Conservation (phyloP, 768 basidiomycete genomes). For the Postia placenta region DNA sequence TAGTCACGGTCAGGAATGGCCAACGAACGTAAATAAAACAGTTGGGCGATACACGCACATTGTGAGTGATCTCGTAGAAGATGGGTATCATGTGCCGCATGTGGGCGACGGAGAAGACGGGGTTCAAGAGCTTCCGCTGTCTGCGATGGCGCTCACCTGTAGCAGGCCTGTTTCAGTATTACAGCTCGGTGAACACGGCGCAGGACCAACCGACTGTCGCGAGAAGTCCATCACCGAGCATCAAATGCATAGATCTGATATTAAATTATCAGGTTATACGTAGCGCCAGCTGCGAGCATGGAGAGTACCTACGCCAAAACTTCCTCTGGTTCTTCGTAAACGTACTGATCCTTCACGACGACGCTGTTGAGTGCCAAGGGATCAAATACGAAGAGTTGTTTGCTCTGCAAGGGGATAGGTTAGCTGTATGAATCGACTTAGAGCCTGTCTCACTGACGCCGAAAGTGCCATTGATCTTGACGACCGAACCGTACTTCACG, state of each 20-base stretch:
- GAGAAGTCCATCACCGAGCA: slow-evolving; percentile 20
- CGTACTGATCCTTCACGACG: slow-evolving; percentile 15
- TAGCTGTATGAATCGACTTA: slow-evolving; percentile 19
- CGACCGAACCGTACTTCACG: slow-evolving; percentile 8
- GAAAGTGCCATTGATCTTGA: slow-evolving; percentile 7
- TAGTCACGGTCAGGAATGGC: too few species aligned
- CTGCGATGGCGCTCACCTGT: slow-evolving; percentile 18
- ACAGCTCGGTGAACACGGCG: slow-evolving; percentile 27
- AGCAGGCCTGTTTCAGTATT: background rate
- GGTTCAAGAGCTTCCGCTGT: slow-evolving; percentile 19
- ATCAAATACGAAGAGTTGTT: slow-evolving; percentile 10
- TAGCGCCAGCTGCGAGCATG: slow-evolving; percentile 10
- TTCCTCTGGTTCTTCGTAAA: slow-evolving; percentile 9
- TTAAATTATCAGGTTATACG: background rate
- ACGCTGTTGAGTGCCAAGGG: slow-evolving; percentile 12
- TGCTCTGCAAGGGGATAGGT: background rate
- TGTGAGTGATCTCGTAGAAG: slow-evolving; percentile 13
- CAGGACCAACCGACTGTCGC: slow-evolving; percentile 30
- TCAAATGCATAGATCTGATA: slow-evolving; percentile 20
- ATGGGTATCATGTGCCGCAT: slow-evolving; percentile 16
- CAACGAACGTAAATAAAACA: too few species aligned
- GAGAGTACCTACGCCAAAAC: slow-evolving; percentile 26
- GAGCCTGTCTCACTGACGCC: slow-evolving; percentile 2
- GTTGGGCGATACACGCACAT: slow-evolving; percentile 2
- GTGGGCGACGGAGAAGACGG: slow-evolving; percentile 17